Conservation (phyloP, 148 eudicot genomes). For the Oxyria digyna region DNA sequence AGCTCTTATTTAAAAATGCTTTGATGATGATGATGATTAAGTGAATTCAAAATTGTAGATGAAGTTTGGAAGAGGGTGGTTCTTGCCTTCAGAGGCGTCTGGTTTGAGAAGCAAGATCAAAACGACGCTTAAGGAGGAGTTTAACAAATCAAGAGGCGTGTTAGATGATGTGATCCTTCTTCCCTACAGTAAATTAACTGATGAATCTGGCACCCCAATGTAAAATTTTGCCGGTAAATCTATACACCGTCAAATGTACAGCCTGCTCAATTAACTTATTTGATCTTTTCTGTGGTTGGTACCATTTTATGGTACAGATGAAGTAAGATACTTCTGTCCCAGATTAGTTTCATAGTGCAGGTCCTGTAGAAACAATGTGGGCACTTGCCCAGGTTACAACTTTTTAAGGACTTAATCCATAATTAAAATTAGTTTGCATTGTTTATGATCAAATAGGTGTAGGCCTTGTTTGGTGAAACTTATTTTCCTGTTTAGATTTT, state of each 20-base stretch:
- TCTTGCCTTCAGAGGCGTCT: constrained; percentile 76
- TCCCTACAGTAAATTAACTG: not conserved
- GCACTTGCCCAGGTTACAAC: no score
- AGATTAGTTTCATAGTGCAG: no score
- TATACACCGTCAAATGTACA: not conserved
- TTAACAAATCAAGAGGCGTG: constrained; percentile 17
- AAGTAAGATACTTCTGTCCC: not conserved
- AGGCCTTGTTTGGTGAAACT: no score
- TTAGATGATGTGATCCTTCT: not conserved
- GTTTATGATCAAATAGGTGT: no score
- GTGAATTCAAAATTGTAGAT: not conserved
- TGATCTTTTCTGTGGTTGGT: not conserved
- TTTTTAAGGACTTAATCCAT: no score
- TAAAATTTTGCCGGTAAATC: not conserved
- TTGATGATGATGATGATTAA: not conserved
- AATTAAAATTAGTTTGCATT: no score
- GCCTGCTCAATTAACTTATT: not conserved
- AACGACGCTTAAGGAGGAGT: constrained; percentile 33
- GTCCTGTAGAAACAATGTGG: no score
- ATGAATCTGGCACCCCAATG: not conserved
- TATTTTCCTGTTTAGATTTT: no score
- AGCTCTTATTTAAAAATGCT: not conserved
- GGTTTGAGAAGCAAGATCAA: constrained; percentile 50
- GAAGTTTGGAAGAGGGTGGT: constrained; percentile 75
- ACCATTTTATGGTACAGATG: not conserved